These are phyloP conservation scores for Chenopodium formosanum DNA, from an alignment of 148 eudicot species.

Conservation along the genomic window DNA sequence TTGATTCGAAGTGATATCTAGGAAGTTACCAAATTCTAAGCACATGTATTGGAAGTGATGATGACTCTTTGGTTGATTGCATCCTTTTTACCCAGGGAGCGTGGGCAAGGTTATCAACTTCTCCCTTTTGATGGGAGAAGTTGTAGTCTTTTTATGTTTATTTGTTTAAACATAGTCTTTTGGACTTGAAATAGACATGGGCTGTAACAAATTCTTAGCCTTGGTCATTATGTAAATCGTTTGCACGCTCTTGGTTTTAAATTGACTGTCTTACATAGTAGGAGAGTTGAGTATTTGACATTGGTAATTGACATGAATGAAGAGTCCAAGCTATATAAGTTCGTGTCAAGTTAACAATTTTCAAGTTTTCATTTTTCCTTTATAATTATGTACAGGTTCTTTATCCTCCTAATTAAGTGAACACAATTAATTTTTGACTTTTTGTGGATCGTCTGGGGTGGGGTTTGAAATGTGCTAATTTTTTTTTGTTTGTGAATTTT, in stretches of 20 bases:
- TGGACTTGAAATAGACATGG: not conserved
- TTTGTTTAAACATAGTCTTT: not conserved
- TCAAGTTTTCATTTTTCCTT: not conserved
- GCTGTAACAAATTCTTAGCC: not conserved
- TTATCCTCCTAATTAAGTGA: not conserved
- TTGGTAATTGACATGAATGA: not conserved
- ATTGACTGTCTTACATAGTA: not conserved
- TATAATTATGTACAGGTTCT: not conserved
- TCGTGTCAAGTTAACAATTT: not conserved
- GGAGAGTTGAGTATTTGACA: not conserved
- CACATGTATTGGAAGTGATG: not conserved
- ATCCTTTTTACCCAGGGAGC: not conserved
- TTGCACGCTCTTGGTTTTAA: not conserved
- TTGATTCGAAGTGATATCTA: not conserved
- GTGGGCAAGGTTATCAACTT: too few relatives aligned
- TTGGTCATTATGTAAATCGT: not conserved
- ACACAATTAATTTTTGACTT: not conserved
- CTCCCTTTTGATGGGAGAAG: not conserved
- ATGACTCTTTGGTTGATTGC: not conserved
- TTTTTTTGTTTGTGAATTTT: constrained; percentile 22
- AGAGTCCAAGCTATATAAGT: not conserved
- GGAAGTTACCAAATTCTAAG: not conserved
- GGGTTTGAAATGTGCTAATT: not conserved
- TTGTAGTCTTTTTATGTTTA: not conserved
- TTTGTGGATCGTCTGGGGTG: not conserved